phyloP scores from a whole-genome alignment of 371 early-diverging fungal species.

The Actinomortierella wolfii region DNA sequence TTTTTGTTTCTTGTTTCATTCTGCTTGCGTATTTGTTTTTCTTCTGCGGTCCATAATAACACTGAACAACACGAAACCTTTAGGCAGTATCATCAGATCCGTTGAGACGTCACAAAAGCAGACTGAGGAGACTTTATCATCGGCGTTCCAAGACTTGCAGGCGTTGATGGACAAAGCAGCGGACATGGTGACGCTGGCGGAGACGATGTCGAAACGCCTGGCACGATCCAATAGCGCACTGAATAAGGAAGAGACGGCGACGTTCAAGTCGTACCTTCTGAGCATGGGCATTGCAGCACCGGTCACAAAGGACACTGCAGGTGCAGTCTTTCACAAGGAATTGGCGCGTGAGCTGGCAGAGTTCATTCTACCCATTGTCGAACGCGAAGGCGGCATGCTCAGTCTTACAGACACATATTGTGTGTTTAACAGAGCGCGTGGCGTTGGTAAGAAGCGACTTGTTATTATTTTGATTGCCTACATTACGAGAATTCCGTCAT shows the following conservation, averaged over 20 bases:
- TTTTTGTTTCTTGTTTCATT: neutral
- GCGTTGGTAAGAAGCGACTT: conserved; percentile 66
- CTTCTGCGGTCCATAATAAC: neutral
- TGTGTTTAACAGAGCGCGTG: conserved; percentile 90
- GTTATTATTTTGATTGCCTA: conserved; percentile 1
- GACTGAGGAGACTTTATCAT: conserved; percentile 69
- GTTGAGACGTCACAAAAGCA: conserved; percentile 66
- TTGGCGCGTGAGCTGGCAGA: conserved; percentile 85
- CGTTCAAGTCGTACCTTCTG: conserved; percentile 74
- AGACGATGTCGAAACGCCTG: conserved; percentile 49
- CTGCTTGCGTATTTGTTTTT: neutral
- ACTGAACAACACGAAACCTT: neutral
- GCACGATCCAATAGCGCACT: conserved; percentile 80
- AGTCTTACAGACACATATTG: conserved; percentile 90
- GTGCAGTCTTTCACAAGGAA: conserved; percentile 84
- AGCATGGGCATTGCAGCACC: conserved; percentile 88
- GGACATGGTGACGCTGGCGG: conserved; percentile 74
- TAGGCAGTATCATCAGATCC: conserved; percentile 77
- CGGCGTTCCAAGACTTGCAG: conserved; percentile 88
- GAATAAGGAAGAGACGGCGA: conserved; percentile 54
- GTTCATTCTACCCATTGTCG: conserved; percentile 69
- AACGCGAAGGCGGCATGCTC: conserved; percentile 71
- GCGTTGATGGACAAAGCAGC: conserved; percentile 84
- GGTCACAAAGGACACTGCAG: conserved; percentile 87
- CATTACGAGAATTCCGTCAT: no score